Conservation (phyloP, 257 asterid species). For the Ballota nigra region DNA sequence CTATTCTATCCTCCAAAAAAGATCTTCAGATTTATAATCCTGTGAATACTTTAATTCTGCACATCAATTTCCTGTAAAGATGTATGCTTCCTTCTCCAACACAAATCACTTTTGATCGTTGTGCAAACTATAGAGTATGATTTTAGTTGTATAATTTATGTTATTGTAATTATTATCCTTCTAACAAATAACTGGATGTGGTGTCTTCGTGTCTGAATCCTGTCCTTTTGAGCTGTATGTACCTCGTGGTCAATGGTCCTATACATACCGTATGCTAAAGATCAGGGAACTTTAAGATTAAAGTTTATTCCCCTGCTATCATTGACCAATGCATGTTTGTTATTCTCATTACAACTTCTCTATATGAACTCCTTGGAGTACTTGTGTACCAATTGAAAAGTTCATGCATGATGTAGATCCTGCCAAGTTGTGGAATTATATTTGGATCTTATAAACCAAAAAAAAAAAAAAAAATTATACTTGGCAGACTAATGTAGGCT, state of each 20-base stretch:
- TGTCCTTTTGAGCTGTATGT: not conserved
- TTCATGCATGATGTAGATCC: not conserved
- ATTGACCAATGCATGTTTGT: not conserved
- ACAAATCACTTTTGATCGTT: not conserved
- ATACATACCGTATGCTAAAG: not conserved
- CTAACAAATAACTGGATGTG: not conserved
- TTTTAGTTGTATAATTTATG: no score
- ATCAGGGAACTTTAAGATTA: not conserved
- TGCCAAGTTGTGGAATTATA: slow-evolving; percentile 8
- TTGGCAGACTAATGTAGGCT: not conserved
- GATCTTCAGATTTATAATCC: not conserved
- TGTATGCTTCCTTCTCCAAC: not conserved
- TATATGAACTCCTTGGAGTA: not conserved
- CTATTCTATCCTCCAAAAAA: no score
- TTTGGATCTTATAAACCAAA: not conserved
- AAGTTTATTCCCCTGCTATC: not conserved
- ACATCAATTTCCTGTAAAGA: not conserved
- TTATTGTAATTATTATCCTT: no score
- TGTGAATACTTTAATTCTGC: not conserved
- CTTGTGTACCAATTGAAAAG: slow-evolving; percentile 1
- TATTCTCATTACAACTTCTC: not conserved
- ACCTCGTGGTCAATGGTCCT: not conserved
- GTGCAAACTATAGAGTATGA: no score
- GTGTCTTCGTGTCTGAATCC: not conserved
- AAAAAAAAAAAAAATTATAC: not conserved